These are phyloP conservation scores for Didymella pomorum DNA, from an alignment of 2,329 filamentous ascomycete species.

Conservation along the genomic window DNA sequence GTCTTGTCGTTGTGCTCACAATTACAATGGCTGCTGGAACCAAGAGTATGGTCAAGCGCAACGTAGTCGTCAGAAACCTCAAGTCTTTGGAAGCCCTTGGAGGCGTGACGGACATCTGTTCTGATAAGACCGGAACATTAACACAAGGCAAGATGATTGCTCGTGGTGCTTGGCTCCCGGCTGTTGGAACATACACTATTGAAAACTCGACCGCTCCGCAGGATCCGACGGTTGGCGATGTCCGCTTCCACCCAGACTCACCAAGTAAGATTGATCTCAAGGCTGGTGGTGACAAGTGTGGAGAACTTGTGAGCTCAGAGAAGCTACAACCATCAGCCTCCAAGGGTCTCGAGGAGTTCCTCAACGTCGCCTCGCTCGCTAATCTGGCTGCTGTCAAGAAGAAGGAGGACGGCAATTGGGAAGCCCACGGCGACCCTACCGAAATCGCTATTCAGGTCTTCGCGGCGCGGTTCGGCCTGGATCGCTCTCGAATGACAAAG, in stretches of 20 bases:
- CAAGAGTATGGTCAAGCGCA: conserved; percentile 48
- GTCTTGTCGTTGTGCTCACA: conserved; percentile 49
- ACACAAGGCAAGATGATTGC: conserved; percentile 55
- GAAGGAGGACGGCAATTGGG: conserved; percentile 51
- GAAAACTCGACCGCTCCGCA: conserved; percentile 46
- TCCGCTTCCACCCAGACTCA: conserved; percentile 36
- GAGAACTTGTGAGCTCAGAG: conserved; percentile 22
- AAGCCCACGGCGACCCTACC: conserved; percentile 57
- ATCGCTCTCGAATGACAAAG: conserved; percentile 61
- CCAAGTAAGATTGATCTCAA: conserved; percentile 37
- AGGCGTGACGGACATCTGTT: conserved; percentile 49
- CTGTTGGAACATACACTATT: conserved; percentile 49
- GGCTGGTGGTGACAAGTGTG: conserved; percentile 19
- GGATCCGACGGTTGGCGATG: conserved; percentile 44
- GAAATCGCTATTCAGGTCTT: conserved; percentile 81
- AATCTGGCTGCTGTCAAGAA: conserved; percentile 62
- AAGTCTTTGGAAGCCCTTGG: conserved; percentile 49
- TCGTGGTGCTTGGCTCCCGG: conserved; percentile 50
- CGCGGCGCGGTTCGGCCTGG: conserved; percentile 72
- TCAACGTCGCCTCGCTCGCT: conserved; percentile 52
- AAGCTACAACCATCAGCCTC: conserved; percentile 20
- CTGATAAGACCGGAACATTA: conserved; percentile 49
- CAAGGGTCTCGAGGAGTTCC: conserved; percentile 40
- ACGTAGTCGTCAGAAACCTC: conserved; percentile 48
- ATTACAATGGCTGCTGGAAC: conserved; percentile 53